A percentile compares a stretch with the other conserved stretches of the same genome.
These are phyloP conservation scores for Sporisorium sorghi DNA, from an alignment of 1,284 basidiomycete genomes.

Conservation along the genomic window DNA sequence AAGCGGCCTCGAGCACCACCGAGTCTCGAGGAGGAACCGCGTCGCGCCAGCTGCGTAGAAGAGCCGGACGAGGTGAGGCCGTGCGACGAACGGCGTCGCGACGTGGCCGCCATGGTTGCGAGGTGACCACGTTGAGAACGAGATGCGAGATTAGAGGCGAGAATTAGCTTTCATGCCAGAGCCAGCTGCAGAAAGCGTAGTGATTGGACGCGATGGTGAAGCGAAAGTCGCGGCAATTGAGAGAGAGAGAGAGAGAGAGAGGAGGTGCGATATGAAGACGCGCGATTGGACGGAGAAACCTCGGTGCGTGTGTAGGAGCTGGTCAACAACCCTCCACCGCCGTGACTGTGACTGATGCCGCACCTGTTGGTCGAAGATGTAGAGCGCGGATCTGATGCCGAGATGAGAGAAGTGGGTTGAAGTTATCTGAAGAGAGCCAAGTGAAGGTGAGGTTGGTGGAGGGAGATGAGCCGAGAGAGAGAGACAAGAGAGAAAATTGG, in stretches of 20 bases:
- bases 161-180: constrained; percentile 12
- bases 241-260: too few species aligned
- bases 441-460: too few species aligned
- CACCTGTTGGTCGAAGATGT: neutral
- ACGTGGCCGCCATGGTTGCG: constrained; percentile 42
- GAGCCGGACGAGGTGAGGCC: constrained; percentile 49
- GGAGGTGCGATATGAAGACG: neutral
- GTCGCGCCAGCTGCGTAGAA: constrained; percentile 46
- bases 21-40: constrained; percentile 39
- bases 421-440: neutral
- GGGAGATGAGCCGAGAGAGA: too few species aligned
- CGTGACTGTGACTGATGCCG: neutral
- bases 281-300: too few species aligned
- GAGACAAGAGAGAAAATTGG: neutral
- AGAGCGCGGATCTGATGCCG: neutral
- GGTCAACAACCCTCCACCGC: neutral
- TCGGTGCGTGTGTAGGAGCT: neutral
- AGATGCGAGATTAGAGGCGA: neutral
- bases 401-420: neutral
- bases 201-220: neutral
- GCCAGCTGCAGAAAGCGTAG: neutral
- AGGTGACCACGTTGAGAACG: constrained; percentile 14
- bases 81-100: constrained; percentile 38
- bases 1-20: constrained; percentile 48
- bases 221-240: neutral